phyloP scores from a whole-genome alignment of 2,329 filamentous ascomycete genomes.

The Cercospora janseana region DNA sequence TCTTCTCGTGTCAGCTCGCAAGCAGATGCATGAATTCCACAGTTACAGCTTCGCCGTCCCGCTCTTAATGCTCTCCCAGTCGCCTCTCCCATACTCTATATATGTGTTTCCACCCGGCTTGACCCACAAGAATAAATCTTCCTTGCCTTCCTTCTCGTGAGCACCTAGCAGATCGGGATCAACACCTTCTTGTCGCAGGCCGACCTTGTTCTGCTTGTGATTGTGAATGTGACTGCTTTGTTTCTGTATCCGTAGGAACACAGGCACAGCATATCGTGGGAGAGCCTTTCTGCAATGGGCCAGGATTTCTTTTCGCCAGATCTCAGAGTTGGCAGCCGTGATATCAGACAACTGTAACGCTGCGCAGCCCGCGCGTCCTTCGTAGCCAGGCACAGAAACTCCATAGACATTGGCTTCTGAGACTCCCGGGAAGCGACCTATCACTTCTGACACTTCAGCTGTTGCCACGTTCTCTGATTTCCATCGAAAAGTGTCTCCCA shows the following conservation, averaged over 20 bases:
- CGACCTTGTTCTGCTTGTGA: slow-evolving; percentile 77
- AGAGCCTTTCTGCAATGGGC: slow-evolving; percentile 57
- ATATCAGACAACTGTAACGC: slow-evolving; percentile 53
- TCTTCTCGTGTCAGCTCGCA: background rate
- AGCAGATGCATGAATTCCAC: background rate
- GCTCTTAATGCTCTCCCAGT: slow-evolving; percentile 55
- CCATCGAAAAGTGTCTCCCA: slow-evolving; percentile 51
- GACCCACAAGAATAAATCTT: slow-evolving; percentile 53
- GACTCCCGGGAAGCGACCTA: slow-evolving; percentile 44
- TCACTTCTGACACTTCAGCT: slow-evolving; percentile 45
- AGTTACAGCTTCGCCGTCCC: slow-evolving; percentile 37
- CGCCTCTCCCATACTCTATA: slow-evolving; percentile 56
- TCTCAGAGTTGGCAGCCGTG: slow-evolving; percentile 51
- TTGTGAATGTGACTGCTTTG: slow-evolving; percentile 63
- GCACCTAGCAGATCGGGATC: slow-evolving; percentile 55
- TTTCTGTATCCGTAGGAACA: slow-evolving; percentile 65
- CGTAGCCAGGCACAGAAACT: slow-evolving; percentile 46
- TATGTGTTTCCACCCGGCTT: slow-evolving; percentile 51
- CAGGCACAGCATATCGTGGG: slow-evolving; percentile 72
- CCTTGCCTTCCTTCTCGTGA: slow-evolving; percentile 41
- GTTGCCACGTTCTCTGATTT: slow-evolving; percentile 50
- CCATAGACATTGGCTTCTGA: slow-evolving; percentile 50
- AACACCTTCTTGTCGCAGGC: slow-evolving; percentile 66
- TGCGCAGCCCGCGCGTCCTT: slow-evolving; percentile 56
- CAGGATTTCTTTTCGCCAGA: slow-evolving; percentile 56